A percentile compares a stretch with the other conserved stretches of the same genome.
Conservation (phyloP, 305 asterid genomes). For the Fraxinus baroniana region DNA sequence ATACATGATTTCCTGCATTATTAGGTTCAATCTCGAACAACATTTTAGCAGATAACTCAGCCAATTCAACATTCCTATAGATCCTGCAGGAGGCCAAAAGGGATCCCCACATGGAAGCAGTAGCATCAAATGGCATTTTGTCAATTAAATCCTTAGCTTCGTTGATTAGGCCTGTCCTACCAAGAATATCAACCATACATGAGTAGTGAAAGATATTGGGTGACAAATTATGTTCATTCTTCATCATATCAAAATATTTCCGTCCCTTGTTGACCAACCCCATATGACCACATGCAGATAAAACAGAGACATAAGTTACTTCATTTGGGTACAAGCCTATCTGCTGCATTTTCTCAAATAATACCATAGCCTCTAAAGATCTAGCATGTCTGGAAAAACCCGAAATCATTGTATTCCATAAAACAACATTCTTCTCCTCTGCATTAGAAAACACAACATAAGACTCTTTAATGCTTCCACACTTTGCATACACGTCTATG, state of each 20-base stretch:
- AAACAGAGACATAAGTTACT: conserved; percentile 25
- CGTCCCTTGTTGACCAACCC: conserved; percentile 43
- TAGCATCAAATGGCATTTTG: conserved; percentile 44
- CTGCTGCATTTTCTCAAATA: not conserved
- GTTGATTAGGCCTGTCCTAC: conserved; percentile 39
- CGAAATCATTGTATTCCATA: conserved; percentile 31
- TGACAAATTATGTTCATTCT: conserved; percentile 19
- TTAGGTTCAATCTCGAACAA: conserved; percentile 47
- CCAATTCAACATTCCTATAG: conserved; percentile 36
- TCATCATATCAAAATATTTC: conserved; percentile 27
- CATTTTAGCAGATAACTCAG: conserved; percentile 42
- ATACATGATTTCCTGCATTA: conserved; percentile 34
- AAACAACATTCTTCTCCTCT: conserved; percentile 35
- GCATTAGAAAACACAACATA: conserved; percentile 29
- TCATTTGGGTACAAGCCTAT: not conserved
- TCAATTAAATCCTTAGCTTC: conserved; percentile 47
- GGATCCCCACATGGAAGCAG: conserved; percentile 53
- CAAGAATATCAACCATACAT: conserved; percentile 49
- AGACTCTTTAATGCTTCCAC: conserved; percentile 30
- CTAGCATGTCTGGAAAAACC: not conserved
- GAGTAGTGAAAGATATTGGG: conserved; percentile 42
- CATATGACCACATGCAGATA: conserved; percentile 49
- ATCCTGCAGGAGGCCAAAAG: conserved; percentile 32
- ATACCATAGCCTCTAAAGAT: not conserved
- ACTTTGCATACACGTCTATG: conserved; percentile 30